Evolutionary conservation across 2,329 filamentous ascomycete species (phyloP).

Genomic region (Lasiodiplodia gonubiensis): DNA sequence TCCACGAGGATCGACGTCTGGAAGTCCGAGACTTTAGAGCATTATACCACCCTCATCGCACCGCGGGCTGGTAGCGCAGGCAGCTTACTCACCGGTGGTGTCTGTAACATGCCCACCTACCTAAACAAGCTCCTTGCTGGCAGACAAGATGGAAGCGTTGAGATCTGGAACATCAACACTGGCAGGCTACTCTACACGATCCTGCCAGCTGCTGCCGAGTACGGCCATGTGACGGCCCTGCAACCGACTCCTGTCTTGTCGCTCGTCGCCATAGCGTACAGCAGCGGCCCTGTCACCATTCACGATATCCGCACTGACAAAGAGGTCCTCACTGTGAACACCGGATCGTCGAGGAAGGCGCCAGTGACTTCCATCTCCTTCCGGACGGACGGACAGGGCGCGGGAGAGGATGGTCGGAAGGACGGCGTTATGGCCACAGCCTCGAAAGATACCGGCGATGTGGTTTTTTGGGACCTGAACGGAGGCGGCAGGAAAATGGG

Average conservation of each 20-base stretch:
- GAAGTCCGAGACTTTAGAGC: slow-evolving; percentile 81
- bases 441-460: slow-evolving; percentile 77
- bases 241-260: slow-evolving; percentile 84
- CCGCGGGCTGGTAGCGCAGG: slow-evolving; percentile 64
- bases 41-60: slow-evolving; percentile 81
- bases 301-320: slow-evolving; percentile 83
- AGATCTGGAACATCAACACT: slow-evolving; percentile 97
- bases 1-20: slow-evolving; percentile 82
- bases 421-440: slow-evolving; percentile 95
- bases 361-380: slow-evolving; percentile 86
- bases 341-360: slow-evolving; percentile 64
- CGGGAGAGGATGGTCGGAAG: slow-evolving; percentile 80
- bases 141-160: slow-evolving; percentile 83
- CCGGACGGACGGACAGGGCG: slow-evolving; percentile 84
- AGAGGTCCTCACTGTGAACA: slow-evolving; percentile 70
- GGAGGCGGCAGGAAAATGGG: slow-evolving; percentile 85
- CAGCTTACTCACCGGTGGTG: slow-evolving; percentile 74
- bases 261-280: slow-evolving; percentile 85
- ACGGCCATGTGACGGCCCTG: slow-evolving; percentile 84
- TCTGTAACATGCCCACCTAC: slow-evolving; percentile 91
- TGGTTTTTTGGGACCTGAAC: slow-evolving; percentile 97
- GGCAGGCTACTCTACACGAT: slow-evolving; percentile 91
- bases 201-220: slow-evolving; percentile 72
- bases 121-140: slow-evolving; percentile 95
- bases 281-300: slow-evolving; percentile 76